A percentile compares a stretch with the other conserved stretches of the same genome.
Evolutionary conservation across 2,329 filamentous ascomycete species (phyloP).

Genomic region (Phialophora verrucosa): DNA sequence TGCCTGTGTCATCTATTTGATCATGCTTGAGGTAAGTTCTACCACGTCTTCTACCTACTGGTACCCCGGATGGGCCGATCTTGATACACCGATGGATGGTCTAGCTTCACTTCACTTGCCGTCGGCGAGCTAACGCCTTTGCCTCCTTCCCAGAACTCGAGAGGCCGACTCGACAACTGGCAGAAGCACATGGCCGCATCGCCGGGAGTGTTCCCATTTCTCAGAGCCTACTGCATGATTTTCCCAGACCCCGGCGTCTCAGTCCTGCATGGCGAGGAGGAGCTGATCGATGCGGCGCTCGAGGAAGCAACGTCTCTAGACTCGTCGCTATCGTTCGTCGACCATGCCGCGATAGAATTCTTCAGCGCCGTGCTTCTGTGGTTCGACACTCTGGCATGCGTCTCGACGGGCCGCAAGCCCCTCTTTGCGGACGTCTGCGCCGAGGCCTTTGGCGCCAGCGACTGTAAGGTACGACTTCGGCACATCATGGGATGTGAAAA

Average conservation of each 20-base stretch:
- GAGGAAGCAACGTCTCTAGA: not conserved
- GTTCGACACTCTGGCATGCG: slow-evolving; percentile 13
- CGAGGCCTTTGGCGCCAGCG: not conserved
- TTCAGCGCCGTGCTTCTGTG: slow-evolving; percentile 15
- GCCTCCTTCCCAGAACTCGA: not conserved
- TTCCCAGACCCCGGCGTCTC: not conserved
- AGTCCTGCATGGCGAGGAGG: not conserved
- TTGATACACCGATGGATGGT: not conserved
- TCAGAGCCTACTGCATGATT: slow-evolving; percentile 3
- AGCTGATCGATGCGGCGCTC: not conserved
- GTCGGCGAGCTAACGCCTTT: not conserved
- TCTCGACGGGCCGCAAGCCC: not conserved
- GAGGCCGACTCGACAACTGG: slow-evolving; percentile 9
- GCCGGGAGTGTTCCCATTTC: slow-evolving; percentile 10
- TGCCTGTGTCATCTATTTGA: not conserved
- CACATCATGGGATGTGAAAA: slow-evolving; percentile 16
- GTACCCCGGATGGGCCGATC: no score
- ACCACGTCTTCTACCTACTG: not conserved
- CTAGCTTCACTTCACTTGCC: not conserved
- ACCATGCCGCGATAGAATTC: slow-evolving; percentile 14
- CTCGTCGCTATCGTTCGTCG: slow-evolving; percentile 8
- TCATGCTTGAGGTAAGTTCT: not conserved
- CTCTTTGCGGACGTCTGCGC: not conserved
- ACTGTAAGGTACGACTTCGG: slow-evolving; percentile 11
- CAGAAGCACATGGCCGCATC: slow-evolving; percentile 16